These are phyloP conservation scores for Podochytrium sp. DNA, from an alignment of 192 early-diverging fungal genomes.

Conservation along the genomic window DNA sequence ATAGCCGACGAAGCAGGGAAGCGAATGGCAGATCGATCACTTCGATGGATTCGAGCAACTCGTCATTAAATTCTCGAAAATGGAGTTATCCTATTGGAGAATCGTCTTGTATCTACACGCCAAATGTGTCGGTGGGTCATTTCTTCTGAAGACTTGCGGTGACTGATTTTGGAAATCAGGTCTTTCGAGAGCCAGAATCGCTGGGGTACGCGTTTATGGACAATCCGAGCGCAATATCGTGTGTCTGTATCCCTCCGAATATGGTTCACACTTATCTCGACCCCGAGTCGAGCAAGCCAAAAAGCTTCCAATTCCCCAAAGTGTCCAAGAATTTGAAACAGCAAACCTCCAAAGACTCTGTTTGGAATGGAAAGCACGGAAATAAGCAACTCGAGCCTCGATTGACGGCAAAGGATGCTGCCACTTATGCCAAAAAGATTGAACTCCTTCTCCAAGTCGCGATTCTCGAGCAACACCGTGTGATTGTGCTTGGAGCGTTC, in stretches of 20 bases:
- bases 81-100: slow-evolving; percentile 16
- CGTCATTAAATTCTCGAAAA: not conserved
- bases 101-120: slow-evolving; percentile 2
- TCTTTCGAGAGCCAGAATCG: not conserved
- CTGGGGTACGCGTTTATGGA: slow-evolving; percentile 7
- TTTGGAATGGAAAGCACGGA: slow-evolving; percentile 5
- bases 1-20: not conserved
- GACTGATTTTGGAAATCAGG: not conserved
- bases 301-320: not conserved
- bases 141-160: not conserved
- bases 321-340: too few species aligned
- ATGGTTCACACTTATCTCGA: not conserved
- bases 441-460: slow-evolving; percentile 27
- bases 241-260: not conserved
- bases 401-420: slow-evolving; percentile 3
- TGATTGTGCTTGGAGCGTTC: slow-evolving; percentile 24
- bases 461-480: slow-evolving; percentile 1
- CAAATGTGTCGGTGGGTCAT: not conserved
- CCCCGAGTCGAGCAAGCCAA: not conserved
- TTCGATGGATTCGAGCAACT: not conserved
- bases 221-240: not conserved
- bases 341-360: not conserved
- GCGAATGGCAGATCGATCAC: not conserved
- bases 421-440: slow-evolving; percentile 22
- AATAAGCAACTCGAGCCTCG: not conserved